Percentiles rank a stretch among this genome's conserved stretches.
These are phyloP conservation scores for Acer negundo DNA, from an alignment of 345 rosid genomes.

Conservation along the genomic window DNA sequence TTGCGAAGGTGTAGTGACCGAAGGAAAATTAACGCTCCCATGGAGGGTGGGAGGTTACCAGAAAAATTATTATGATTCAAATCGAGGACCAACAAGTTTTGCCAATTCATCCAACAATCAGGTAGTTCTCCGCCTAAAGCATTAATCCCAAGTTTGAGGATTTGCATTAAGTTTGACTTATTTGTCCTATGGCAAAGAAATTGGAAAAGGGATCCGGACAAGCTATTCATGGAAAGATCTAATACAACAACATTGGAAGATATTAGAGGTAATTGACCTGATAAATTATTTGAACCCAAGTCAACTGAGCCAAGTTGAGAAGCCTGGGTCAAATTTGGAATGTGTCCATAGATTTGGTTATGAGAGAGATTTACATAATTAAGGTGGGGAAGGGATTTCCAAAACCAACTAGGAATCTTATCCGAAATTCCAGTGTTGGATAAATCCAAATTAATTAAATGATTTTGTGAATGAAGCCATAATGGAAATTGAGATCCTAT, in stretches of 20 bases:
- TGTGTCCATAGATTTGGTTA: not conserved
- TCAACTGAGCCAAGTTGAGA: not conserved
- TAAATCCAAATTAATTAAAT: not conserved
- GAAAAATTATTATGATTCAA: conserved; percentile 15
- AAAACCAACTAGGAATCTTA: not conserved
- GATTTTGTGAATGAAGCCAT: not conserved
- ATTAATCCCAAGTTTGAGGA: not conserved
- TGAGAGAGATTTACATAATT: not conserved
- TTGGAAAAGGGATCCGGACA: not conserved
- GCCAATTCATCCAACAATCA: conserved; percentile 10
- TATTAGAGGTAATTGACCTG: not conserved
- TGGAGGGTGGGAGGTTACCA: conserved; percentile 28
- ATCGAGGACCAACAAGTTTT: not conserved
- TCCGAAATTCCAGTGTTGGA: not conserved
- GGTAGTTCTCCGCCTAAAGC: not conserved
- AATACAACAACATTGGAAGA: not conserved
- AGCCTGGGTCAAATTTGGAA: not conserved
- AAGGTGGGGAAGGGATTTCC: not conserved
- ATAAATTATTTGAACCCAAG: not conserved
- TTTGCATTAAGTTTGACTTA: not conserved
- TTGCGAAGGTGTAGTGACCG: conserved; percentile 19
- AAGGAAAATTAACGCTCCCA: conserved; percentile 16
- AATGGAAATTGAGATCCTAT: not conserved
- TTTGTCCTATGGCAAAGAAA: not conserved
- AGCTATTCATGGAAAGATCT: not conserved